Percentiles rank a stretch among this genome's conserved stretches.
Conservation (phyloP, 2,329 filamentous ascomycete genomes). For the Sphaerulina populicola region DNA sequence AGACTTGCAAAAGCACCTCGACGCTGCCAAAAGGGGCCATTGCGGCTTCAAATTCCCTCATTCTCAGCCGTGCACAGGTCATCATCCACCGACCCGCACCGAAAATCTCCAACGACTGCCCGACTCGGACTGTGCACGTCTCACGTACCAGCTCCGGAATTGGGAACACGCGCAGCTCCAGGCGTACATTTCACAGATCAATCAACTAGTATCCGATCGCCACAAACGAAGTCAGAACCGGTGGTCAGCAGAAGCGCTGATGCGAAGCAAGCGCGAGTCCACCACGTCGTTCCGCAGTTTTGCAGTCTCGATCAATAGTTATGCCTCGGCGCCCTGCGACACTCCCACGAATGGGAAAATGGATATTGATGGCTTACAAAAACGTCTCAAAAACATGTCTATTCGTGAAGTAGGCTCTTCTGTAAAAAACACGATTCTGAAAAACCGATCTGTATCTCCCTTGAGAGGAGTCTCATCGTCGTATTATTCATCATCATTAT, state of each 20-base stretch:
- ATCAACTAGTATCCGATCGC: conserved; percentile 18
- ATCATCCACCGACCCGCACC: conserved; percentile 21
- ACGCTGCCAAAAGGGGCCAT: conserved; percentile 18
- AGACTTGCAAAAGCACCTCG: conserved; percentile 21
- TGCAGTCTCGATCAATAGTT: conserved; percentile 23
- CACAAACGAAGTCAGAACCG: conserved; percentile 14
- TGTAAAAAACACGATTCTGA: conserved; percentile 3
- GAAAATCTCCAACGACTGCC: conserved; percentile 12
- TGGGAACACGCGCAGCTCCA: conserved; percentile 27
- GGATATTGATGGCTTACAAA: conserved; percentile 23
- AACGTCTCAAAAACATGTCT: conserved; percentile 22
- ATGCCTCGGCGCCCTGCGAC: conserved; percentile 26
- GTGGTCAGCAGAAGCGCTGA: conserved; percentile 23
- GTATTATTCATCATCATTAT: neutral
- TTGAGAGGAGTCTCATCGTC: neutral
- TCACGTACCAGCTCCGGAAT: conserved; percentile 22
- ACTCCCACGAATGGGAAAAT: conserved; percentile 17
- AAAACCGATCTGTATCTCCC: too few relatives aligned
- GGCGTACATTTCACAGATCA: conserved; percentile 23
- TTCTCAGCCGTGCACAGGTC: conserved; percentile 20
- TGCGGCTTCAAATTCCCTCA: conserved; percentile 27
- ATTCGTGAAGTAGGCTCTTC: conserved; percentile 14
- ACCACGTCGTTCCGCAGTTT: conserved; percentile 19
- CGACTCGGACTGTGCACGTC: conserved; percentile 21
- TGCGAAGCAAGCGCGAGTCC: conserved; percentile 14